A percentile compares a stretch with the other conserved stretches of the same genome.
Conservation (phyloP, 306 rosid genomes). For the Prunus persica region Prunus_persica_NCBIv2 NC_034014.1:4958501-4959000, state of each 20-base stretch:
- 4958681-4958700: neutral
- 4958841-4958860: constrained; percentile 91
- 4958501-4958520: constrained; percentile 96
- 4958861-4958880: constrained; percentile 84
- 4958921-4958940: constrained; percentile 74
- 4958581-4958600: constrained; percentile 98
- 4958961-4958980: constrained; percentile 64
- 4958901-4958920: constrained; percentile 88
- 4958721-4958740: neutral
- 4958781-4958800: constrained; percentile 92
- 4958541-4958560: constrained; percentile 93
- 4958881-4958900: constrained; percentile 56
- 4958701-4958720: neutral
- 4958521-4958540: constrained; percentile 92
- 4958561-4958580: constrained; percentile 92
- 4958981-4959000: constrained; percentile 68
- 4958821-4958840: constrained; percentile 91
- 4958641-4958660: neutral
- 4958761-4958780: constrained; percentile 89
- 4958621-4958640: neutral
- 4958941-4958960: constrained; percentile 81
- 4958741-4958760: constrained; percentile 55
- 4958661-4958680: neutral
- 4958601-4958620: constrained; percentile 48
- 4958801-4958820: constrained; percentile 97